A percentile compares a stretch with the other conserved stretches of the same genome.
phyloP scores from a whole-genome alignment of 371 early-diverging fungal genomes.

The Coemansia sp. region DNA sequence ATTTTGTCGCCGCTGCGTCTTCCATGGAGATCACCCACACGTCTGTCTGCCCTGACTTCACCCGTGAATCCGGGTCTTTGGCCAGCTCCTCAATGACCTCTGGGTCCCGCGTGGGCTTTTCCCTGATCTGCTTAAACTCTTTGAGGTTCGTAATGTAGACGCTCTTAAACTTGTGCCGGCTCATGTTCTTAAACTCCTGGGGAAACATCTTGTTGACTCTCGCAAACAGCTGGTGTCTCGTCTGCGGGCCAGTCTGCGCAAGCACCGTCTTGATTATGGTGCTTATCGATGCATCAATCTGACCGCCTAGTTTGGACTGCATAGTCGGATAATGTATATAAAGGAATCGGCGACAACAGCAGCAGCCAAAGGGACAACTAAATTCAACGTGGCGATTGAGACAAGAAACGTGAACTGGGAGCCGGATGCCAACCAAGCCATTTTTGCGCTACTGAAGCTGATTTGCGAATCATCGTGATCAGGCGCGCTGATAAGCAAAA shows the following conservation, averaged over 20 bases:
- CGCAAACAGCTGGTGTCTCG: conserved; percentile 31
- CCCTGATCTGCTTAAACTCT: conserved; percentile 35
- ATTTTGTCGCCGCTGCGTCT: conserved; percentile 18
- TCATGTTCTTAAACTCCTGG: conserved; percentile 29
- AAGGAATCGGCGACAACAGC: no score
- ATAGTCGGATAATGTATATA: no score
- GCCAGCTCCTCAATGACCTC: conserved; percentile 21
- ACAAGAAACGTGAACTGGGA: neutral
- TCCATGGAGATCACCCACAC: conserved; percentile 30
- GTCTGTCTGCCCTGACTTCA: conserved; percentile 3
- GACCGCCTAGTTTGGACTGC: neutral
- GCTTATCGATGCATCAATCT: conserved; percentile 40
- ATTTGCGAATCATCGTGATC: neutral
- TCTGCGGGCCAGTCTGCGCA: conserved; percentile 48
- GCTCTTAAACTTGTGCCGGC: conserved; percentile 38
- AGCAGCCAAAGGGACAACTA: neutral
- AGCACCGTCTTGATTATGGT: conserved; percentile 46
- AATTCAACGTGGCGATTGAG: neutral
- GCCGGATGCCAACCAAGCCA: no score
- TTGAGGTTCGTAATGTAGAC: conserved; percentile 49
- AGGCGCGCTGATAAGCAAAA: conserved; percentile 3
- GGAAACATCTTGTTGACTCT: conserved; percentile 23
- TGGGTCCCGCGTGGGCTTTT: conserved; percentile 25
- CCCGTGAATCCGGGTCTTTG: conserved; percentile 26
- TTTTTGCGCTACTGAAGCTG: neutral